Evolutionary conservation across 371 early-diverging fungal species (phyloP), one percentile per base, ranked within the genome.

Genomic region (Caulochytrium protostelioides): DNA sequence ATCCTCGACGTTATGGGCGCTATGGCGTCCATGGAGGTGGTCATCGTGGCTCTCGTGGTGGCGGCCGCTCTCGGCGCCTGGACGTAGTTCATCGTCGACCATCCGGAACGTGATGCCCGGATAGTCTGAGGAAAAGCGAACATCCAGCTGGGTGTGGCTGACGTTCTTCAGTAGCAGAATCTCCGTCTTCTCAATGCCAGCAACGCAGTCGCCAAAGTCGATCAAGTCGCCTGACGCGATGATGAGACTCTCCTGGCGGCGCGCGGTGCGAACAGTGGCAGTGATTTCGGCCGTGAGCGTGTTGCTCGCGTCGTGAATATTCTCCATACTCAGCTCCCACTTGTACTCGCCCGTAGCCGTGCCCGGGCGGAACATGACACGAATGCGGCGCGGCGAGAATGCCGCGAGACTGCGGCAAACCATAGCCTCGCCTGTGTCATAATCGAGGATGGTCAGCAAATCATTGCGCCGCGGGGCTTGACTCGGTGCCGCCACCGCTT

Each of bases 181-280:
- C 13, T 10, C 8, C 8, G 20, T 9, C 13, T 32, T 12, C 32
- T 9, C 9, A 12, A 54, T 46, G 17, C 92, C 92, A 21, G 83
- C 76, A 36, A 71, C 70, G 46, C 87, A 86, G 41, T 87, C 85
- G 18, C 90, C 91, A 62, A 94, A 95, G 52, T 94, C 90, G 7
- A 95, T 38, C 3, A 71, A 56, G 27, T 61, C 70, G 1, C 77
- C 82, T 38, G 71, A 73, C 35, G 73, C 74, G 23, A 92, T 66
- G 0, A 74, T 57, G 22, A 80, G 46, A 0, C 74, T 63, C 38
- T 83, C 86, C 34, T 86, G 78, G 23, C 70, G 62, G 32, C 70
- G 57, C 3, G 73, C 74, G 1, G 78, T 73, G 6, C 79, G 66
- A 0, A 82, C 83, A 3, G 67, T 55, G 0, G 87, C 87, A 38